These are phyloP conservation scores for Leonotis leonurus DNA, from an alignment of 257 asterid species.

Conservation along the genomic window DNA sequence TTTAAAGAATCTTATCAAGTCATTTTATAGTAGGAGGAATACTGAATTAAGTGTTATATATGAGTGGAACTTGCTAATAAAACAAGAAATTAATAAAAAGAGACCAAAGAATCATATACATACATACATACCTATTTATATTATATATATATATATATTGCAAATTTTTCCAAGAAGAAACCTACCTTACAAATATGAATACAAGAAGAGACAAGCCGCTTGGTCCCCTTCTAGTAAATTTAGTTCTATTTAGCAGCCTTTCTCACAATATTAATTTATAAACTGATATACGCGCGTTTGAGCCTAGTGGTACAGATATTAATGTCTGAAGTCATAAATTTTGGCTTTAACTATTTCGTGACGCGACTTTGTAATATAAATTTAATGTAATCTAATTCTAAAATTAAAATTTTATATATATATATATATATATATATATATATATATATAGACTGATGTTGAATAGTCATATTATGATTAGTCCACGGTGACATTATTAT, in stretches of 20 bases:
- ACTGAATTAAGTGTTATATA: neutral
- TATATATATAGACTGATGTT: too few relatives aligned
- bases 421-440: too few relatives aligned
- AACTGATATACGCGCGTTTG: too few relatives aligned
- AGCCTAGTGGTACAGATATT: too few relatives aligned
- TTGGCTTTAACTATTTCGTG: too few relatives aligned
- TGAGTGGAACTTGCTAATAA: neutral
- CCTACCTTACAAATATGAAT: conserved; percentile 3
- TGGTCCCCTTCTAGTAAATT: conserved; percentile 8
- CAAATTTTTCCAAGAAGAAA: neutral
- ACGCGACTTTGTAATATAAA: too few relatives aligned
- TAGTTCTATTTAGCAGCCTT: neutral
- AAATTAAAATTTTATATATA: too few relatives aligned
- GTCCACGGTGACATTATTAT: too few relatives aligned
- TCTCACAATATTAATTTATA: too few relatives aligned
- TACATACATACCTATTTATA: neutral
- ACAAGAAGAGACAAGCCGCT: conserved; percentile 5
- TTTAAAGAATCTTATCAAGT: conserved; percentile 1
- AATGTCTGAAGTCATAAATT: too few relatives aligned
- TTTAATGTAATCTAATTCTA: too few relatives aligned
- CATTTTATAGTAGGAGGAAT: neutral
- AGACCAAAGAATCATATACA: neutral
- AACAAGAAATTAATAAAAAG: neutral
- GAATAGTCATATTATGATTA: too few relatives aligned
- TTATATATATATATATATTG: neutral